These are phyloP conservation scores for Peronospora destructor DNA, from an alignment of 352 stramenopile genomes.

Conservation along the genomic window DNA sequence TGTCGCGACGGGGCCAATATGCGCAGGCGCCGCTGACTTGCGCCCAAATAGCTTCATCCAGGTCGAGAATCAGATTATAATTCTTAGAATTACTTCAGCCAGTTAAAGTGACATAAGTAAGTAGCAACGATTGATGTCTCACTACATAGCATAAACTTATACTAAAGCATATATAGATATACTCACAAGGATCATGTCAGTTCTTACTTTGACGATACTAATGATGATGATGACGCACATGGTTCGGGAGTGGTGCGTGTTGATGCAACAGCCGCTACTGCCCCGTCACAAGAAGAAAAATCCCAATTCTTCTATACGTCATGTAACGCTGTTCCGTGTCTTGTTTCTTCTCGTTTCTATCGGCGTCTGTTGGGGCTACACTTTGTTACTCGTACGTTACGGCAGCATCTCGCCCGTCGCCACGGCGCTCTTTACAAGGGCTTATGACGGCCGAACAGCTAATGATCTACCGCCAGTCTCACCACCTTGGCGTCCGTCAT, in stretches of 20 bases:
- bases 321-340: slow-evolving; percentile 34
- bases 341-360: slow-evolving; percentile 24
- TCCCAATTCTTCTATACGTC: slow-evolving; percentile 29
- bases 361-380: slow-evolving; percentile 44
- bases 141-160: too few species aligned
- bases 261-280: slow-evolving; percentile 59
- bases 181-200: too few species aligned
- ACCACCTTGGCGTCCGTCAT: slow-evolving; percentile 50
- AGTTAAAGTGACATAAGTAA: neutral
- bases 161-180: too few species aligned
- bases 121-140: neutral
- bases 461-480: slow-evolving; percentile 38
- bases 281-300: slow-evolving; percentile 32
- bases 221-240: slow-evolving; percentile 19
- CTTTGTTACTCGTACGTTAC: slow-evolving; percentile 61
- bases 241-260: slow-evolving; percentile 35
- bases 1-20: slow-evolving; percentile 51
- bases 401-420: slow-evolving; percentile 67
- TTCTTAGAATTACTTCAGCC: neutral
- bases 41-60: slow-evolving; percentile 85
- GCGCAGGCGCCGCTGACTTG: slow-evolving; percentile 53
- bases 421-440: slow-evolving; percentile 55
- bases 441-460: slow-evolving; percentile 41
- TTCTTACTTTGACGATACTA: too few species aligned
- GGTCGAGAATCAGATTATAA: neutral